These are phyloP conservation scores for Phialophora verrucosa DNA, from an alignment of 2,329 filamentous ascomycete genomes.

Conservation along the genomic window DNA sequence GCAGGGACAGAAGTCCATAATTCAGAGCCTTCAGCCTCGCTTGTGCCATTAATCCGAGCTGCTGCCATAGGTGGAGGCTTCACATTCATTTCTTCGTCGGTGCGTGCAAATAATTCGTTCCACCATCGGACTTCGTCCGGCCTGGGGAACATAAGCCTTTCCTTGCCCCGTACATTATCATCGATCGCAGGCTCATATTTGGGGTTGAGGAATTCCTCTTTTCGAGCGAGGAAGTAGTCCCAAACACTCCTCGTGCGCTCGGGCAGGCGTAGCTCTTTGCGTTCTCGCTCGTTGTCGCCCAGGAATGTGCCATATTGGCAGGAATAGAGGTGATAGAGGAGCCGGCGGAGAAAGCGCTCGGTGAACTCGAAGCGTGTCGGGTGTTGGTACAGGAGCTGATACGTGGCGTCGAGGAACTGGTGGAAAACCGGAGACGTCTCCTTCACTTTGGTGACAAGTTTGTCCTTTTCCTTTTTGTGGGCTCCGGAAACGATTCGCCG, in stretches of 20 bases:
- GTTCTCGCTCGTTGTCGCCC: slow-evolving; percentile 91
- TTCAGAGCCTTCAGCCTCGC: slow-evolving; percentile 30
- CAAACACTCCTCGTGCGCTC: slow-evolving; percentile 86
- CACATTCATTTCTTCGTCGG: slow-evolving; percentile 88
- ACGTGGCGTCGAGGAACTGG: slow-evolving; percentile 93
- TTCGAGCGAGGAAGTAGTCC: slow-evolving; percentile 89
- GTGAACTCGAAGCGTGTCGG: slow-evolving; percentile 94
- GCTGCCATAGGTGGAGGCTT: slow-evolving; percentile 19
- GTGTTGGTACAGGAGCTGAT: slow-evolving; percentile 84
- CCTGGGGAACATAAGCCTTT: slow-evolving; percentile 81
- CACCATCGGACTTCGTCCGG: slow-evolving; percentile 88
- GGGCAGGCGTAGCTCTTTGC: slow-evolving; percentile 69
- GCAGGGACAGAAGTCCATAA: slow-evolving; percentile 31
- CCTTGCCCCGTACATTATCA: slow-evolving; percentile 77
- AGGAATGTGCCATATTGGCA: slow-evolving; percentile 97
- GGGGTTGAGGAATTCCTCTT: slow-evolving; percentile 79
- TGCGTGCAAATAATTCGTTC: slow-evolving; percentile 83
- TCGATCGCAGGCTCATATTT: slow-evolving; percentile 77
- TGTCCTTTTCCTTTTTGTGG: slow-evolving; percentile 53
- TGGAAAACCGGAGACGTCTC: slow-evolving; percentile 97
- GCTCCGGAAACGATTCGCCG: slow-evolving; percentile 45
- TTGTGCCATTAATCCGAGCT: slow-evolving; percentile 23
- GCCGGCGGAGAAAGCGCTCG: slow-evolving; percentile 84
- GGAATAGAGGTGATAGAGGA: slow-evolving; percentile 92
- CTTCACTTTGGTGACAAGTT: slow-evolving; percentile 77